phyloP scores from a whole-genome alignment of 495 filamentous ascomycete species.

The Hypomontagnella submonticulosa region DNA sequence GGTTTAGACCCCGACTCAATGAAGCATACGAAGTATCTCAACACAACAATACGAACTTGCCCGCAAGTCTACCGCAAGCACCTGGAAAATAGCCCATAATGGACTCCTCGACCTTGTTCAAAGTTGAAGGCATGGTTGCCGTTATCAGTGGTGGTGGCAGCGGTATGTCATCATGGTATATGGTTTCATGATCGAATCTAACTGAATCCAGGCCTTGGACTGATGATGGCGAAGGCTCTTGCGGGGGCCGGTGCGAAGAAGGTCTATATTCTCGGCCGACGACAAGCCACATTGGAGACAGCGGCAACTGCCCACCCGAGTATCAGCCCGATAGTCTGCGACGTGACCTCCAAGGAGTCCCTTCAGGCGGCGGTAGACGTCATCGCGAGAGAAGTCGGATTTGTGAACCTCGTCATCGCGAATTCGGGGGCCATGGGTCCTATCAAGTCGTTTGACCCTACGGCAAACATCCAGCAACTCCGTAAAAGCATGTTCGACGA shows the following conservation, averaged over 20 bases:
- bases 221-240: slow-evolving; percentile 72
- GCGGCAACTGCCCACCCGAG: slow-evolving; percentile 45
- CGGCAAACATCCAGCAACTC: slow-evolving; percentile 54
- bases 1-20: too few species aligned
- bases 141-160: slow-evolving; percentile 68
- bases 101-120: slow-evolving; percentile 42
- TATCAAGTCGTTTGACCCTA: slow-evolving; percentile 48
- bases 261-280: slow-evolving; percentile 76
- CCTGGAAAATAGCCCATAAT: not conserved
- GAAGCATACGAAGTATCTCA: too few species aligned
- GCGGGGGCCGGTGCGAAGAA: slow-evolving; percentile 70
- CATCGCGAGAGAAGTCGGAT: slow-evolving; percentile 59
- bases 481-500: slow-evolving; percentile 57
- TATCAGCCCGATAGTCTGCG: slow-evolving; percentile 67
- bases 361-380: slow-evolving; percentile 60
- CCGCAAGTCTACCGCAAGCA: too few species aligned
- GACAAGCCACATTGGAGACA: slow-evolving; percentile 61
- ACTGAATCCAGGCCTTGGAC: slow-evolving; percentile 65
- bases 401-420: slow-evolving; percentile 67
- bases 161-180: slow-evolving; percentile 47
- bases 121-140: slow-evolving; percentile 64
- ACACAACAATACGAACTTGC: too few species aligned
- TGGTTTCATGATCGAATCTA: not conserved
- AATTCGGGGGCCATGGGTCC: slow-evolving; percentile 68
- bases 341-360: slow-evolving; percentile 67